These are phyloP conservation scores for Trametopsis cervina DNA, from an alignment of 768 basidiomycete genomes.

Conservation along the genomic window DNA sequence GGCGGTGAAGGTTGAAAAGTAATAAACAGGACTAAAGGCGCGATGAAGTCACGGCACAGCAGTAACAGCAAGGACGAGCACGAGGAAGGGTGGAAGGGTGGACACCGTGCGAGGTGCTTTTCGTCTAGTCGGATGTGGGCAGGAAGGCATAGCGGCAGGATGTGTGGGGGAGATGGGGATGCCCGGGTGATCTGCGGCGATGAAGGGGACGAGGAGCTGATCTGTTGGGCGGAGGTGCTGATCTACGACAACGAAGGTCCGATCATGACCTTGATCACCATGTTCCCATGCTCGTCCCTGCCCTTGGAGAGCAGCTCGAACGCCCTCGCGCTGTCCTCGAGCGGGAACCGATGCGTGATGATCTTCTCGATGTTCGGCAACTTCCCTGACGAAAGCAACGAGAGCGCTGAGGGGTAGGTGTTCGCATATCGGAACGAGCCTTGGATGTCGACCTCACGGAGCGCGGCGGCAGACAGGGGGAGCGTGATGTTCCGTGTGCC, in stretches of 20 bases:
- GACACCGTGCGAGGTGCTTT: background rate
- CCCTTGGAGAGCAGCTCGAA: constrained; percentile 80
- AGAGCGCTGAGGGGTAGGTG: constrained; percentile 84
- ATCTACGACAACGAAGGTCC: constrained; percentile 23
- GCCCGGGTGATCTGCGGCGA: background rate
- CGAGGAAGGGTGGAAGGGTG: background rate
- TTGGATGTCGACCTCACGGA: constrained; percentile 87
- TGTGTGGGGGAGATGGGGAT: background rate
- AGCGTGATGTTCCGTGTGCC: constrained; percentile 76
- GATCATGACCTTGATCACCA: constrained; percentile 91
- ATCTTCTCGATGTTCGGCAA: constrained; percentile 63
- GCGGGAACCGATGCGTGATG: constrained; percentile 68
- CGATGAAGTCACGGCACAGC: background rate
- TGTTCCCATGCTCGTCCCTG: constrained; percentile 66
- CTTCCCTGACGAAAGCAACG: constrained; percentile 55
- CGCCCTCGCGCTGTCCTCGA: constrained; percentile 62
- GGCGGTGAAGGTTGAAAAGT: no score
- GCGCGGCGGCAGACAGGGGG: constrained; percentile 77
- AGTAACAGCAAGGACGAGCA: background rate
- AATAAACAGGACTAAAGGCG: no score
- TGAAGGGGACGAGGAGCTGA: no score
- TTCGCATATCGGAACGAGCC: constrained; percentile 90
- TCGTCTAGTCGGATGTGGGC: background rate
- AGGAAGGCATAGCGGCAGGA: no score
- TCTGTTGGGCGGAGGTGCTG: background rate